phyloP scores from a whole-genome alignment of 2,329 filamentous ascomycete genomes.

The Trichoderma koningii region DNA sequence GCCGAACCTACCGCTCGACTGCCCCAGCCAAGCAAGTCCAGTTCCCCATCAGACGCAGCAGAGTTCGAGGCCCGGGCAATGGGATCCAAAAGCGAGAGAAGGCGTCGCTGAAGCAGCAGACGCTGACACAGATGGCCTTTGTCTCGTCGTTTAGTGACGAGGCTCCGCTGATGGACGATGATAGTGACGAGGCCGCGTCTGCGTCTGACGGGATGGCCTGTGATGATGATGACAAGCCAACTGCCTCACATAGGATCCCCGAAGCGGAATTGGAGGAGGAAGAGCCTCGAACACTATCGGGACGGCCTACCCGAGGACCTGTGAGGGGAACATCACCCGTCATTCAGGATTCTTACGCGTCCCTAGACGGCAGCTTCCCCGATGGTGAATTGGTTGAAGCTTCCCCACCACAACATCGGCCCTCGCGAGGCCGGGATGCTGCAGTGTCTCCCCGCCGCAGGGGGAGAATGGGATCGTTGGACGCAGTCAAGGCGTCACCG shows the following conservation, averaged over 20 bases:
- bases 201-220: constrained; percentile 33
- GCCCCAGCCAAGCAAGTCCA: constrained; percentile 44
- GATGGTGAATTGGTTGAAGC: constrained; percentile 33
- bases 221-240: constrained; percentile 33
- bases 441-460: not conserved
- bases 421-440: not conserved
- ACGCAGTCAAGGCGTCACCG: not conserved
- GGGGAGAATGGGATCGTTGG: too few relatives aligned
- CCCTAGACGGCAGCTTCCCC: constrained; percentile 39
- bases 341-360: constrained; percentile 51
- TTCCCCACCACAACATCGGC: not conserved
- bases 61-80: constrained; percentile 42
- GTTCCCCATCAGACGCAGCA: constrained; percentile 42
- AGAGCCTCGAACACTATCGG: too few relatives aligned
- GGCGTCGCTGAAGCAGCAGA: constrained; percentile 41
- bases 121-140: constrained; percentile 48
- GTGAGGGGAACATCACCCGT: constrained; percentile 35
- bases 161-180: constrained; percentile 36
- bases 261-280: constrained; percentile 30
- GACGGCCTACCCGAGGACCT: constrained; percentile 25
- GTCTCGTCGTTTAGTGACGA: constrained; percentile 41
- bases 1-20: constrained; percentile 44
- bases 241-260: constrained; percentile 34
- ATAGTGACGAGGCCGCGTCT: constrained; percentile 36
- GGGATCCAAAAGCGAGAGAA: not conserved